Evolutionary conservation across 176 grass and related monocot species (phyloP).

Genomic region (Ampelocalamus luodianensis): DNA sequence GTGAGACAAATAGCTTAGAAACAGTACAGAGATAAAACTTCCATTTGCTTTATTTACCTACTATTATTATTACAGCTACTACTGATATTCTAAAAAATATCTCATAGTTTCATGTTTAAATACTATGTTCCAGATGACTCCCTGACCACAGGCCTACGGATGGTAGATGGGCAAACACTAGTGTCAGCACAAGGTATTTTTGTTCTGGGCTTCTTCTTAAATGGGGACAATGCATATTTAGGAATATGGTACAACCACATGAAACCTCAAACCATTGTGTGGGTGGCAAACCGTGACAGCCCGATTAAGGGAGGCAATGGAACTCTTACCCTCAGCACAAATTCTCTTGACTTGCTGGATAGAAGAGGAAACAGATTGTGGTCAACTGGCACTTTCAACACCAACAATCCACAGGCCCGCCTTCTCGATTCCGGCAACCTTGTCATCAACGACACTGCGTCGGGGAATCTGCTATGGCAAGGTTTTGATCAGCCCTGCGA

Average conservation of each 20-base stretch:
- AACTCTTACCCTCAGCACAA: constrained; percentile 18
- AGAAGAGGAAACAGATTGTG: constrained; percentile 7
- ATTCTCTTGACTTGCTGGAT: constrained; percentile 30
- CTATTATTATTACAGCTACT: no score
- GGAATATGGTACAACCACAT: constrained; percentile 61
- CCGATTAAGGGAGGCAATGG: constrained; percentile 21
- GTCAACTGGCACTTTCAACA: background rate
- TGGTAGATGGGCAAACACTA: constrained; percentile 30
- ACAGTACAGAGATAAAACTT: no score
- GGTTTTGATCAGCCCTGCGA: constrained; percentile 57
- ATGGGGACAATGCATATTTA: constrained; percentile 25
- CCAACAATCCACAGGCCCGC: constrained; percentile 34
- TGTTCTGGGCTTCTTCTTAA: constrained; percentile 52
- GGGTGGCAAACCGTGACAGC: constrained; percentile 56
- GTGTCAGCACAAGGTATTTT: constrained; percentile 45
- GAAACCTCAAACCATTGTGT: constrained; percentile 34
- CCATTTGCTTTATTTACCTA: no score
- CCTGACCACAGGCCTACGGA: constrained; percentile 22
- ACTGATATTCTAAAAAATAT: no score
- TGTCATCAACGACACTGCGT: constrained; percentile 26
- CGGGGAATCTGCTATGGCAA: constrained; percentile 35
- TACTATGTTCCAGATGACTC: constrained; percentile 1
- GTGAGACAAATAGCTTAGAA: no score
- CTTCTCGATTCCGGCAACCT: constrained; percentile 58
- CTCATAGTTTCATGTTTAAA: no score